Evolutionary conservation across 2,329 filamentous ascomycete species (phyloP).

Genomic region (Sarocladium brachiariae): DNA sequence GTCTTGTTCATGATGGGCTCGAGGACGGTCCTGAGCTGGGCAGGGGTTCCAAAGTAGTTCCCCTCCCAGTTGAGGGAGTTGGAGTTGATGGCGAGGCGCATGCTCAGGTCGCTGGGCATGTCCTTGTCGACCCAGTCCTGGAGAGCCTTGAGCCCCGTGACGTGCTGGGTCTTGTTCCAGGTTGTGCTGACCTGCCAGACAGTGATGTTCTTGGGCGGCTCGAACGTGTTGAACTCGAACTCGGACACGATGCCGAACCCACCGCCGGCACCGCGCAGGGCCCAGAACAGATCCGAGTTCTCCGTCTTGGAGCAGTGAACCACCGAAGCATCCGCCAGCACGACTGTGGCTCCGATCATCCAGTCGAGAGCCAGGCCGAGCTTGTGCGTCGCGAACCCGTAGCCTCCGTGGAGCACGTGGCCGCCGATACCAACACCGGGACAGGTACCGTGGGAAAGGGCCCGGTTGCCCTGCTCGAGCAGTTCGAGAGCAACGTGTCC

Average conservation of each 20-base stretch:
- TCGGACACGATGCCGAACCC: constrained; percentile 34
- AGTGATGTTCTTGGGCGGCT: constrained; percentile 26
- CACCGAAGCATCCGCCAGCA: constrained; percentile 27
- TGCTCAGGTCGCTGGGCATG: constrained; percentile 5
- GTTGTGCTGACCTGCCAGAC: neutral
- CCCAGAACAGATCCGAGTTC: constrained; percentile 36
- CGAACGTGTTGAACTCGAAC: constrained; percentile 33
- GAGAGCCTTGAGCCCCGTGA: neutral
- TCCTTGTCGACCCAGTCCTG: constrained; percentile 2
- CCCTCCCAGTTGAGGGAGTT: constrained; percentile 4
- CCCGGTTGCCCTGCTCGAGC: constrained; percentile 26
- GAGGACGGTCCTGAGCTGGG: neutral
- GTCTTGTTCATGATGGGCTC: constrained; percentile 5
- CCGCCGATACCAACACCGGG: constrained; percentile 38
- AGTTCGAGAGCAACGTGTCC: constrained; percentile 34
- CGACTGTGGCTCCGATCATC: constrained; percentile 28
- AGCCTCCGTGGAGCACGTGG: constrained; percentile 37
- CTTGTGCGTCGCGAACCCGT: constrained; percentile 18
- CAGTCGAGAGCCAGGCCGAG: constrained; percentile 26
- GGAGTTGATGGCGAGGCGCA: constrained; percentile 3
- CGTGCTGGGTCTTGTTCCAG: constrained; percentile 5
- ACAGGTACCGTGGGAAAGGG: constrained; percentile 37
- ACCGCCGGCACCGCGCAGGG: constrained; percentile 33
- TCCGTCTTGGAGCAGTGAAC: constrained; percentile 24
- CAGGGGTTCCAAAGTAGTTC: neutral